A percentile compares a stretch with the other conserved stretches of the same genome.
Evolutionary conservation across 2,329 filamentous ascomycete species (phyloP).

Genomic region (Escovopsis sp.): DNA sequence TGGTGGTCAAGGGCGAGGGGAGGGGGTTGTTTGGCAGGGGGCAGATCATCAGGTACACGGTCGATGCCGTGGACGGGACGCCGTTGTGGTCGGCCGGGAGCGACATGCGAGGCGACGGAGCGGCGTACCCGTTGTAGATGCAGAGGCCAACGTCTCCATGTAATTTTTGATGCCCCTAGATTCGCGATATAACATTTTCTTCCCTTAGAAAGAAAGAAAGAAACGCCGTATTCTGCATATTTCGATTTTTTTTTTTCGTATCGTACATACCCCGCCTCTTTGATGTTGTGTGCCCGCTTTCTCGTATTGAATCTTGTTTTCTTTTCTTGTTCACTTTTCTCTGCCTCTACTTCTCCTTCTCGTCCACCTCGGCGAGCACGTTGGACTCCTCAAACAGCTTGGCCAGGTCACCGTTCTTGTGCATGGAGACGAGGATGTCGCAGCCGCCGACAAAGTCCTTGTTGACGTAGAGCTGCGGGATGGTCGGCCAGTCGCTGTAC

Average conservation of each 20-base stretch:
- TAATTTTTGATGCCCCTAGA: too few relatives aligned
- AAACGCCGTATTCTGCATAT: too few relatives aligned
- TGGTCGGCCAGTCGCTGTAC: constrained; percentile 98
- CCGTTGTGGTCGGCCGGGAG: constrained; percentile 79
- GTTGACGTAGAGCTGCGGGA: constrained; percentile 88
- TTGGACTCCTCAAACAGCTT: constrained; percentile 86
- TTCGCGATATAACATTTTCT: too few relatives aligned
- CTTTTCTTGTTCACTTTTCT: constrained; percentile 3
- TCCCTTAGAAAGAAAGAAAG: not conserved
- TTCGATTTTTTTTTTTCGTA: not conserved
- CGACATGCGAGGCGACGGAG: constrained; percentile 75
- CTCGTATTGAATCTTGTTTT: not conserved
- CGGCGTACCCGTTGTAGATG: constrained; percentile 35
- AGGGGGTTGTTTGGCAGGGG: constrained; percentile 70
- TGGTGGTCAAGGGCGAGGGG: constrained; percentile 49
- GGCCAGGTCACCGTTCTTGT: constrained; percentile 84
- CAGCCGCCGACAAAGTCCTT: constrained; percentile 97
- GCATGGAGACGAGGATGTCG: constrained; percentile 93
- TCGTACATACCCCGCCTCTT: not conserved
- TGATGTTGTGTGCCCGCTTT: not conserved
- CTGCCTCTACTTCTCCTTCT: constrained; percentile 17
- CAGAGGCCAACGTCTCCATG: too few relatives aligned
- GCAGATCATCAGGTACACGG: constrained; percentile 67
- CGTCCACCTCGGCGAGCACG: constrained; percentile 50
- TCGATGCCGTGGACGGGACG: constrained; percentile 52